These are phyloP conservation scores for Alternaria sp. DNA, from an alignment of 2,329 filamentous ascomycete genomes.

Conservation along the genomic window DNA sequence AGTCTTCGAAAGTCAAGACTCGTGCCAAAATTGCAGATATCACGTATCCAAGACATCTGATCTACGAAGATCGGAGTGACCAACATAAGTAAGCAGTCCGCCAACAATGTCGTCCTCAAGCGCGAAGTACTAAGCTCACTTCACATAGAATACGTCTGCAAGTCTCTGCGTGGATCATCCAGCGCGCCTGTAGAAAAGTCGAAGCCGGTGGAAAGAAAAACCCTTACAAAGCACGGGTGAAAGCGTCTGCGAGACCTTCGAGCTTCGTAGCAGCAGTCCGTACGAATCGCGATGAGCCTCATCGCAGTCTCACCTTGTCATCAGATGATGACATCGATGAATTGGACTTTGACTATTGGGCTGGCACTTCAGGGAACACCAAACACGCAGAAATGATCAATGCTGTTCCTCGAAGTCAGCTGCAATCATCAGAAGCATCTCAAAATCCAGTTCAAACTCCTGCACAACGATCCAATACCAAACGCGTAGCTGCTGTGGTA, in stretches of 20 bases:
- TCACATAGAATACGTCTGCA: background rate
- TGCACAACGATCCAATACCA: background rate
- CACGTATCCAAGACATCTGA: background rate
- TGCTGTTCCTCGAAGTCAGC: background rate
- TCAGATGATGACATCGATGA: background rate
- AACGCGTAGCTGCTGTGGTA: background rate
- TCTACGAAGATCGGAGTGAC: background rate
- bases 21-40: background rate
- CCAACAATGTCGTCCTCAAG: too few species aligned
- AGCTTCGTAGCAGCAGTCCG: background rate
- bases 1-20: background rate
- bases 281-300: too few species aligned
- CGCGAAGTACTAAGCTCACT: background rate
- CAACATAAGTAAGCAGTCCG: background rate
- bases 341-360: background rate
- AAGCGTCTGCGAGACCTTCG: background rate
- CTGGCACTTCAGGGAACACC: background rate
- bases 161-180: background rate
- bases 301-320: background rate
- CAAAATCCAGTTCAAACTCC: background rate
- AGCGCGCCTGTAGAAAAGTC: slow-evolving; percentile 1
- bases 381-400: background rate
- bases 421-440: background rate
- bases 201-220: background rate
- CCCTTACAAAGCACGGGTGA: background rate